phyloP scores from a whole-genome alignment of 805 yeast species.

The Danielozyma ontarioensis region DNA sequence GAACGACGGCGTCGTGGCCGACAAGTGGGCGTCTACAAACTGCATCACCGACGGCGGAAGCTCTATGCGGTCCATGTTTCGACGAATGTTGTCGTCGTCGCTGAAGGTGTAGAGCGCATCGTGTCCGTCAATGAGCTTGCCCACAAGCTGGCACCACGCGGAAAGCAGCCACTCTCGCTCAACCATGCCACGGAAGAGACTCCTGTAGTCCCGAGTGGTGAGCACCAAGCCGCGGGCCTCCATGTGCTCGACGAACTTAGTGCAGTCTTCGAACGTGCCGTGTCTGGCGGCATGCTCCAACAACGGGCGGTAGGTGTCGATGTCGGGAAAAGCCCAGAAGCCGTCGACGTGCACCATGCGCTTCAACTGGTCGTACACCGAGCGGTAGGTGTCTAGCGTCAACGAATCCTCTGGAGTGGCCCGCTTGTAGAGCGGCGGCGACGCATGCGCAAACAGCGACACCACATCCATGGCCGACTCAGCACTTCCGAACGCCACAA shows the following conservation, averaged over 20 bases:
- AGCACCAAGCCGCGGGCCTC: neutral
- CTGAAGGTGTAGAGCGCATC: neutral
- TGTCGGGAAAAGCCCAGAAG: neutral
- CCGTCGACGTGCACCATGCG: neutral
- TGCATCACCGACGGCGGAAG: neutral
- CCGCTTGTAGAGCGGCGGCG: neutral
- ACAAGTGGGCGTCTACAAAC: neutral
- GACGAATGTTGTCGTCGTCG: neutral
- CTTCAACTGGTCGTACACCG: neutral
- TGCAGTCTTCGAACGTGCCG: neutral
- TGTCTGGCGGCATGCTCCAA: neutral
- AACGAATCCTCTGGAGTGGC: neutral
- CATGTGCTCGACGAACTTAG: neutral
- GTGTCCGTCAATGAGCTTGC: neutral
- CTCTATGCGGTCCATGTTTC: neutral
- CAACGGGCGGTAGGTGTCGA: neutral
- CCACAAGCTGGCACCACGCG: neutral
- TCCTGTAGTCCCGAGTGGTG: neutral
- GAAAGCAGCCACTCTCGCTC: neutral
- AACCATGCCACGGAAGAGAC: neutral
- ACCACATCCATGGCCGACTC: neutral
- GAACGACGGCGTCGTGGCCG: neutral
- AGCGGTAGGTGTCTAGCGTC: neutral
- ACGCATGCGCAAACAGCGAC: neutral
- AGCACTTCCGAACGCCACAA: neutral